Evolutionary conservation across 169 alveolate species (phyloP), one percentile per base, ranked within the genome.

Genomic region (Plasmodium coatneyi): DNA sequence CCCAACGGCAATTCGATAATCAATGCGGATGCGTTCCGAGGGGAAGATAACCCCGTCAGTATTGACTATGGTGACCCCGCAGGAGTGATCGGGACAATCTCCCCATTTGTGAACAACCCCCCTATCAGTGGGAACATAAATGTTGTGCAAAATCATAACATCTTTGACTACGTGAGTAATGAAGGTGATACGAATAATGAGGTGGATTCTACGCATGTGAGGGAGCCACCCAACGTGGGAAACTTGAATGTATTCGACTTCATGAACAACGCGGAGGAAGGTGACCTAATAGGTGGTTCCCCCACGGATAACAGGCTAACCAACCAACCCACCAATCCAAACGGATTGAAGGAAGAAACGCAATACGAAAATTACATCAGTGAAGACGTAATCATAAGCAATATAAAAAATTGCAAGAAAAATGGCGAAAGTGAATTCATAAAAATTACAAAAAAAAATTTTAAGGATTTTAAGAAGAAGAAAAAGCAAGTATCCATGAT

Each of bases 401-500:
- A 89, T 66, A 89, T 89, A 34, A 89, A 89, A 80, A 79, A 80
- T 22, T 89, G 90, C 54, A 89, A 78, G 41, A 79, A 43, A 70
- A 79, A 14, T 80, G 83, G 72, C 3, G 94, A 89, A 80, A 80
- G 36, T 79, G 94, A 89, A 80, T 89, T 89, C 66, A 41, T 39
- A 79, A 89, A 89, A 66, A 66, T 89, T 36, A 39, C 94, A 14
- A 89, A 72, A 89, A 43, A 79, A 46, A 39, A 66, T 46, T 89
- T 89, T 36, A 80, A 80, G 54, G 90, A 89, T 19, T 80, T 79
- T 60, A 79, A 79, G 25, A 89, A 79, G 82, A 79, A 89, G 36
- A 89, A 80, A 89, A 80, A 89, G 81, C 41, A 80, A 22, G 60
- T 89, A 36, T 89, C 82, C 14, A 89, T 89, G 94, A 89, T 89